These are phyloP conservation scores for Lagenaria siceraria DNA, from an alignment of 306 rosid genomes.

Conservation along the genomic window DNA sequence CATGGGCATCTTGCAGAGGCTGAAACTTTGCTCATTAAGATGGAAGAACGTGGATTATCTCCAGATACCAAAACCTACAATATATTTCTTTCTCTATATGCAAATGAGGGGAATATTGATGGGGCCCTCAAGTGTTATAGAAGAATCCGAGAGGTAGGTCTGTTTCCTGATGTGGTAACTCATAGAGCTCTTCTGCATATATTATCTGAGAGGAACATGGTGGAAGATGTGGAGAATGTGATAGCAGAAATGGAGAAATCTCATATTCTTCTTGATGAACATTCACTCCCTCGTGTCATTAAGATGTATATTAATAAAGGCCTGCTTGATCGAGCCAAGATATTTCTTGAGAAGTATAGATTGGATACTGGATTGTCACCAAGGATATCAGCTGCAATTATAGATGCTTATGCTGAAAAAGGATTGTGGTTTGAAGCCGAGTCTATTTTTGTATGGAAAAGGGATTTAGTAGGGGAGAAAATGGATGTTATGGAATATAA, in stretches of 20 bases:
- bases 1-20: conserved; percentile 73
- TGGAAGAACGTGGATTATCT: conserved; percentile 63
- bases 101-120: conserved; percentile 46
- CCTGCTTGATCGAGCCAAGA: conserved; percentile 37
- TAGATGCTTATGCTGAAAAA: conserved; percentile 74
- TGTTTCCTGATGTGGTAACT: conserved; percentile 62
- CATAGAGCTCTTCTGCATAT: conserved; percentile 52
- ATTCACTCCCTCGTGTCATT: conserved; percentile 53
- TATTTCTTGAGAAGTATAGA: conserved; percentile 35
- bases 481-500: conserved; percentile 64
- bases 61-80: conserved; percentile 83
- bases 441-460: conserved; percentile 38
- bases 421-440: conserved; percentile 78
- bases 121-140: conserved; percentile 47
- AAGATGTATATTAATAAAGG: conserved; percentile 66
- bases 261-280: conserved; percentile 35
- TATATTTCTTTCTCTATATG: conserved; percentile 65
- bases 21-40: conserved; percentile 58
- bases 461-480: conserved; percentile 26
- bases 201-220: conserved; percentile 53
- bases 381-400: conserved; percentile 39
- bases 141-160: conserved; percentile 63
- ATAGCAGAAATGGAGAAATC: conserved; percentile 57
- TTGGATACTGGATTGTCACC: conserved; percentile 30
- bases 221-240: conserved; percentile 46